Evolutionary conservation across 805 yeast species (phyloP), one percentile per base, ranked within the genome.

Genomic region (Candida verbasci): DNA sequence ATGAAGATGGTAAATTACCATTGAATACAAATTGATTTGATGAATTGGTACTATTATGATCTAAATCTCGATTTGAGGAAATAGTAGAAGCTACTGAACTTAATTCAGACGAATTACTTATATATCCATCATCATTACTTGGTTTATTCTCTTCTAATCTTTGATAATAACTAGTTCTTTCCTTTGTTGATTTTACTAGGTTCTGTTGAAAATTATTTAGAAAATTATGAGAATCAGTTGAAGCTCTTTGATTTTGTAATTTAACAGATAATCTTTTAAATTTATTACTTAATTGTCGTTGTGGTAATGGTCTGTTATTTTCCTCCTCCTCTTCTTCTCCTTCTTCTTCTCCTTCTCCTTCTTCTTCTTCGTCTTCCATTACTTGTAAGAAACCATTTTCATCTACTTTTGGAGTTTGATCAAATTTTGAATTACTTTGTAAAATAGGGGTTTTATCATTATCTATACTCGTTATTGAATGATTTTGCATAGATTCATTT

Each of bases 201-300:
- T 68, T 67, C 41, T 62, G 62, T 40, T 60, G 67, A 44, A 68
- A 67, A 11, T 55, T 47, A 31, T 47, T 54, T 54, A 65, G 60
- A 41, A 68, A 68, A 27, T 56, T 50, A 36, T 61, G 51, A 2
- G 72, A 66, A 39, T 65, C 71, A n/a, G 58, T 58, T 4, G 72
- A 59, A 0, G 66, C 55, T 23, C 49, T 47, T 3, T 58, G 46
- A 11, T 56, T 56, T 36, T 59, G 65, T 17, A 68, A 45, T 1
- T 72, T 64, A 32, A 53, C 41, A 1, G 68, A 60, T 14, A 68
- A 51, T 14, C 72, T 31, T 33, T 60, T 59, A 40, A 68, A 68
- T 40, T 63, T 64, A 5, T 43, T 40, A 28, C 60, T 55, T 18
- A 67, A 49, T 24, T 55, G 58, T 34, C 56, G 59, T 31, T 54